A percentile compares a stretch with the other conserved stretches of the same genome.
phyloP scores from a whole-genome alignment of 2,329 filamentous ascomycete species.

The Colletotrichum plurivorum region DNA sequence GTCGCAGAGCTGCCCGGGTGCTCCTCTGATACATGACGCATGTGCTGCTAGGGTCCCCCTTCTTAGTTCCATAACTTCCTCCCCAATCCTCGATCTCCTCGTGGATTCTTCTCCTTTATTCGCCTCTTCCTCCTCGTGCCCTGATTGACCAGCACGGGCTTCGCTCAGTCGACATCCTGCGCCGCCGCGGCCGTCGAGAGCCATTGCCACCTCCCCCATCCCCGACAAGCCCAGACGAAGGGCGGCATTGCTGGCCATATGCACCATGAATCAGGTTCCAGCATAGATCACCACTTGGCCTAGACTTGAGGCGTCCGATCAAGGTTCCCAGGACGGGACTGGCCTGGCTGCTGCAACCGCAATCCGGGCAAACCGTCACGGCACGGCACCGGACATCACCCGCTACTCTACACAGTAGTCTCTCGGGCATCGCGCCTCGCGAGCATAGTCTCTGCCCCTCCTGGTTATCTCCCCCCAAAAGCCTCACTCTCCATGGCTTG shows the following conservation, averaged over 20 bases:
- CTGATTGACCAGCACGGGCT: constrained; percentile 26
- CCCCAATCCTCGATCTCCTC: constrained; percentile 36
- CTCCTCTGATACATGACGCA: constrained; percentile 43
- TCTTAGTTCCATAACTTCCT: constrained; percentile 35
- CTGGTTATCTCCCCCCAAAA: constrained; percentile 14
- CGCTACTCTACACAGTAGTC: constrained; percentile 3
- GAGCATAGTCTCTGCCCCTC: constrained; percentile 32
- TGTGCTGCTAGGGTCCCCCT: constrained; percentile 39
- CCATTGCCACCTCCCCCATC: constrained; percentile 26
- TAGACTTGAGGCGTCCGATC: constrained; percentile 35
- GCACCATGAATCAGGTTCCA: constrained; percentile 46
- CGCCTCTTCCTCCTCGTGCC: constrained; percentile 18
- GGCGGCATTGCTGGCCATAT: constrained; percentile 52
- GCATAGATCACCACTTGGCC: constrained; percentile 42
- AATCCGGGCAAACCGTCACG: constrained; percentile 23
- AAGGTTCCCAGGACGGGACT: constrained; percentile 28
- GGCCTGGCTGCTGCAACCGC: constrained; percentile 10
- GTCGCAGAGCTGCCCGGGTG: constrained; percentile 40
- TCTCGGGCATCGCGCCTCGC: constrained; percentile 14
- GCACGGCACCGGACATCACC: constrained; percentile 35
- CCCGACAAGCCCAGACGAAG: constrained; percentile 38
- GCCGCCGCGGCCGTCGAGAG: constrained; percentile 21
- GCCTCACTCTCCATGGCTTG: constrained; percentile 33
- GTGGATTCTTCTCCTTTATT: constrained; percentile 26
- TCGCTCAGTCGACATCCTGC: constrained; percentile 18